A percentile compares a stretch with the other conserved stretches of the same genome.
Conservation (phyloP, 306 rosid species). For the Acacia melanoxylon region DNA sequence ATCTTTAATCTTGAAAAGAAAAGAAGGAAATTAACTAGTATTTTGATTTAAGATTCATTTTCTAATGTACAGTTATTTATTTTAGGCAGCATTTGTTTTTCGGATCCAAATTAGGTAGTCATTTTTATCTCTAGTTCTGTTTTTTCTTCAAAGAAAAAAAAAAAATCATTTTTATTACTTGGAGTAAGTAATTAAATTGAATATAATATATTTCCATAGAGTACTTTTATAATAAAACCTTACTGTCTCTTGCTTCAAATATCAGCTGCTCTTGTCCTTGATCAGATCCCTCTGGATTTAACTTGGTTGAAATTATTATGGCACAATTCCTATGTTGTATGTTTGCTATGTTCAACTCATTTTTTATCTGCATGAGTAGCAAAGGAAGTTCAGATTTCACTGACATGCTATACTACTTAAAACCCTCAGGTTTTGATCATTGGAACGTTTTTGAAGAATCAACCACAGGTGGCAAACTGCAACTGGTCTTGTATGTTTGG, state of each 20-base stretch:
- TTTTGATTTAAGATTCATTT: conserved; percentile 3
- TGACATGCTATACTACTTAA: conserved; percentile 24
- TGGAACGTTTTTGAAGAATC: conserved; percentile 67
- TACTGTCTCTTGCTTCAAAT: background rate
- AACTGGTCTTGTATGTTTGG: conserved; percentile 96
- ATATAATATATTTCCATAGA: conserved; percentile 15
- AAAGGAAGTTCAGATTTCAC: conserved; percentile 19
- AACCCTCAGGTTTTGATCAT: conserved; percentile 66
- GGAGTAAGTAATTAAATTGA: conserved; percentile 11
- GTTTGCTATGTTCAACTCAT: background rate
- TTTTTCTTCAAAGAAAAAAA: background rate
- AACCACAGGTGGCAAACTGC: conserved; percentile 39
- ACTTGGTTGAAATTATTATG: conserved; percentile 6
- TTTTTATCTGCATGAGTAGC: background rate
- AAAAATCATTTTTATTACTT: conserved; percentile 1
- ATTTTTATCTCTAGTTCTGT: conserved; percentile 6
- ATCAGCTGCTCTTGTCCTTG: conserved; percentile 21
- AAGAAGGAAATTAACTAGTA: conserved; percentile 8
- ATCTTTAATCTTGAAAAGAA: conserved; percentile 24
- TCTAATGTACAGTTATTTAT: background rate
- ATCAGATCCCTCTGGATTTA: conserved; percentile 22
- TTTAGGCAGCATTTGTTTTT: background rate
- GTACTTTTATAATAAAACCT: background rate
- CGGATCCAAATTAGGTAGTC: background rate
- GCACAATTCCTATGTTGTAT: conserved; percentile 12